These are phyloP conservation scores for Neocucurbitaria cava DNA, from an alignment of 2,329 filamentous ascomycete genomes.

Conservation along the genomic window DNA sequence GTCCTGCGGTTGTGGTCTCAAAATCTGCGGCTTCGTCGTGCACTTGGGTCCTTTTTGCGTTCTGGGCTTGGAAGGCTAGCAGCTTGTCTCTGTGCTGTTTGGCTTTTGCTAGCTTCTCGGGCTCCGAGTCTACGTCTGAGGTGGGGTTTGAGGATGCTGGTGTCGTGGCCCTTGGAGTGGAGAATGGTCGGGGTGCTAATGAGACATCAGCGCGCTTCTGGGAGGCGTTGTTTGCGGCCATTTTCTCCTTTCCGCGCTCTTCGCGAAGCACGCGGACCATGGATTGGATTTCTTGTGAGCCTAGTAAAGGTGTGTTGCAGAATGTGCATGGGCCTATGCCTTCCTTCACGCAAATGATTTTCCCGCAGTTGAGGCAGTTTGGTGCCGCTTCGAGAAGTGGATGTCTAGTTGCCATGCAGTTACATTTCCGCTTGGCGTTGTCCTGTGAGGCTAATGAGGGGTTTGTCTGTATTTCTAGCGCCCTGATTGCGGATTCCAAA, in stretches of 20 bases:
- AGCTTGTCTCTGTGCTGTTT: slow-evolving; percentile 82
- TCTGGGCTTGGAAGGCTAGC: slow-evolving; percentile 83
- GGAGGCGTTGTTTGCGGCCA: slow-evolving; percentile 77
- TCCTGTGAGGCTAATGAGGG: slow-evolving; percentile 68
- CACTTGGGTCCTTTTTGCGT: slow-evolving; percentile 81
- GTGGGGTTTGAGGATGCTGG: slow-evolving; percentile 45
- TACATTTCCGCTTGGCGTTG: slow-evolving; percentile 71
- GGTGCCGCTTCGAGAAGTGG: slow-evolving; percentile 89
- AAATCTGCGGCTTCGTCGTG: slow-evolving; percentile 84
- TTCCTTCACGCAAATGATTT: slow-evolving; percentile 93
- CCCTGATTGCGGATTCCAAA: slow-evolving; percentile 79
- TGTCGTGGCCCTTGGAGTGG: slow-evolving; percentile 45
- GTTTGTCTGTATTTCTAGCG: slow-evolving; percentile 91
- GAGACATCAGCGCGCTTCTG: slow-evolving; percentile 72
- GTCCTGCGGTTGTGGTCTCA: slow-evolving; percentile 66
- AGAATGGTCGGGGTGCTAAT: slow-evolving; percentile 66
- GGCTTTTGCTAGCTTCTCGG: slow-evolving; percentile 71
- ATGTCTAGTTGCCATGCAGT: slow-evolving; percentile 87
- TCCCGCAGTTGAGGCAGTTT: slow-evolving; percentile 91
- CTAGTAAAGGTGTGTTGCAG: slow-evolving; percentile 78
- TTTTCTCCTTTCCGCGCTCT: slow-evolving; percentile 85
- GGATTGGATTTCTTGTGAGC: slow-evolving; percentile 74
- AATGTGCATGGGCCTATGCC: slow-evolving; percentile 94
- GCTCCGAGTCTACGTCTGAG: slow-evolving; percentile 54
- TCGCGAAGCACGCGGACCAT: slow-evolving; percentile 86